Base-by-base conservation (phyloP, 2,329 filamentous ascomycete species). In the Venturia nashicola region DNA sequence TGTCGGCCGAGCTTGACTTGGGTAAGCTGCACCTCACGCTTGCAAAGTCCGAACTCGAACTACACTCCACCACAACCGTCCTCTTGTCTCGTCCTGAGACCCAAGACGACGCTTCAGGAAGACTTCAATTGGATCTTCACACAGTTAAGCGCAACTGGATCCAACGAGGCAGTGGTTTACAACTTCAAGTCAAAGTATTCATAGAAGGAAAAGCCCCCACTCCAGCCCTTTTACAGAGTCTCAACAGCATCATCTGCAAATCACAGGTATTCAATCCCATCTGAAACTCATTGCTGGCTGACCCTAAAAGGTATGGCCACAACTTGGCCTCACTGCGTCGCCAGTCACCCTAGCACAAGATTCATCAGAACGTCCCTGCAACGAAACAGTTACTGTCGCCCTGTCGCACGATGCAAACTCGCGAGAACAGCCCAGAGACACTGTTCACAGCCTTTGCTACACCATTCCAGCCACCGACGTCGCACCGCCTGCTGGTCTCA, bases 221-320 rank as follows among this genome's bases (percentile, higher is more conserved):
- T 36, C n/a, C 64, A 34, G 40, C 66, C n/a, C 65, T 70, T 39
- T 64, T 69, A 40, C 65, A 66, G 62, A 61, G 64, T 18, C 66
- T 76, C 36, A 67, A 65, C 12, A 54, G 70, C 32, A 67, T 65
- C 11, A 68, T 75, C 46, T 61, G 71, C 27, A 65, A 66, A 59
- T 73, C 72, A 40, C 70, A 71, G 39, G 73, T 73, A 67, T 61
- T 70, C 44, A 43, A 1, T 36, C 51, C 7, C 32, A 39, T 32
- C 16, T n/a, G 60, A 11, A 34, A 39, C 51, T 67, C 62, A 64
- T 6, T 40, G 1, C 8, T 46, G 61, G 34, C 34, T 46, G n/a
- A 48, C 14, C 36, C 14, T 12, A 12, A 18, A 34, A 76, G 74
- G 67, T 72, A 23, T 76, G 74, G 75, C 59, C 63, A 6, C 73